phyloP scores from a whole-genome alignment of 352 stramenopile species.

The Thalassiosira pacifica region DNA sequence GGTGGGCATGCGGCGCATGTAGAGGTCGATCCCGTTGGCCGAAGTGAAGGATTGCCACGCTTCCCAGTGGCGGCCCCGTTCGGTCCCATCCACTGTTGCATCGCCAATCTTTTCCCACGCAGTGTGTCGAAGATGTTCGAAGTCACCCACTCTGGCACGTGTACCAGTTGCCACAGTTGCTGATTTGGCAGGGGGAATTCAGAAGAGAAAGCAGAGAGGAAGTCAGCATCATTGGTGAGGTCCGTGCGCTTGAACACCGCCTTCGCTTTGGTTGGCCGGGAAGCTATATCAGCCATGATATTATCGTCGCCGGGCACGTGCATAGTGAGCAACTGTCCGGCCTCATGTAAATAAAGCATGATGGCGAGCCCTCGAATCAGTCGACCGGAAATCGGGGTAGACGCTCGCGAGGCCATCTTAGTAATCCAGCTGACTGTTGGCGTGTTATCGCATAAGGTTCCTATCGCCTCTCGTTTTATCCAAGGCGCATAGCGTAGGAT shows the following conservation, averaged over 20 bases:
- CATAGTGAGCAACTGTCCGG: not conserved
- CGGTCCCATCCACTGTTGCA: not conserved
- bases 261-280: not conserved
- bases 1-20: not conserved
- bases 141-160: not conserved
- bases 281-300: slow-evolving; percentile 4
- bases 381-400: not conserved
- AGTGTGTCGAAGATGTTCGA: not conserved
- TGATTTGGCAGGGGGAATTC: not conserved
- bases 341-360: not conserved
- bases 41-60: not conserved
- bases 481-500: not conserved
- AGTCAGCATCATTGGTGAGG: not conserved
- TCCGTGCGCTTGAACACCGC: not conserved
- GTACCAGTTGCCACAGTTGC: not conserved
- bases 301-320: not conserved
- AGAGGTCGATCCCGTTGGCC: not conserved
- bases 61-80: not conserved
- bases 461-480: not conserved
- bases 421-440: not conserved
- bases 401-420: not conserved
- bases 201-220: not conserved
- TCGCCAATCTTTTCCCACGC: not conserved
- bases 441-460: slow-evolving; percentile 1
- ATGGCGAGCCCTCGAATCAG: not conserved